A percentile compares a stretch with the other conserved stretches of the same genome.
These are phyloP conservation scores for Pseudoperonospora humuli DNA, from an alignment of 352 stramenopile genomes.

Conservation along the genomic window DNA sequence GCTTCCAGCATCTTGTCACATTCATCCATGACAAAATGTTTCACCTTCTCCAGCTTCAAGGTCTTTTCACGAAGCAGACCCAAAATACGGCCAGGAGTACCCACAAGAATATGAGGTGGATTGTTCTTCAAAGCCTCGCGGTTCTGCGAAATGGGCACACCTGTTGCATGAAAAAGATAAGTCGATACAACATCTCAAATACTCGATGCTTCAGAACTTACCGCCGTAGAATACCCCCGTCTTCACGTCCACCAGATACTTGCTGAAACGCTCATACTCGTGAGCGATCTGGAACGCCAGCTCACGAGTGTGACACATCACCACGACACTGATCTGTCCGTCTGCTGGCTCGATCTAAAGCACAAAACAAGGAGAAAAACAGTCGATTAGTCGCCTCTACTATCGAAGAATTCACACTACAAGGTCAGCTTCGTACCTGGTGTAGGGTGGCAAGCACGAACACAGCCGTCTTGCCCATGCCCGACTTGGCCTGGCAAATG, in stretches of 20 bases:
- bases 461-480: conserved; percentile 99
- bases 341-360: conserved; percentile 83
- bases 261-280: conserved; percentile 99
- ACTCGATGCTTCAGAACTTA: conserved; percentile 7
- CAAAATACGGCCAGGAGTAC: conserved; percentile 94
- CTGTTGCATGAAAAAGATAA: conserved; percentile 22
- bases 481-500: conserved; percentile 99
- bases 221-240: conserved; percentile 96
- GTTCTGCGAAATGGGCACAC: conserved; percentile 92
- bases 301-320: conserved; percentile 99
- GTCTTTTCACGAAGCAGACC: conserved; percentile 90
- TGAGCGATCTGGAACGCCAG: conserved; percentile 99
- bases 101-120: conserved; percentile 95
- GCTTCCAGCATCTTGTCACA: conserved; percentile 99
- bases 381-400: conserved; percentile 5
- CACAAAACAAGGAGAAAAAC: neutral
- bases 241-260: conserved; percentile 97
- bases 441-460: conserved; percentile 99
- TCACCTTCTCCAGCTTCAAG: conserved; percentile 97
- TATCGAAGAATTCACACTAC: neutral
- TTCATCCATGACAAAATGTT: conserved; percentile 99
- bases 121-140: conserved; percentile 96
- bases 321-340: conserved; percentile 93
- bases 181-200: neutral
- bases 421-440: conserved; percentile 67